Percentiles rank a stretch among this genome's conserved stretches.
phyloP scores from a whole-genome alignment of 2,329 filamentous ascomycete species.

The Exophiala lecanii-corni region DNA sequence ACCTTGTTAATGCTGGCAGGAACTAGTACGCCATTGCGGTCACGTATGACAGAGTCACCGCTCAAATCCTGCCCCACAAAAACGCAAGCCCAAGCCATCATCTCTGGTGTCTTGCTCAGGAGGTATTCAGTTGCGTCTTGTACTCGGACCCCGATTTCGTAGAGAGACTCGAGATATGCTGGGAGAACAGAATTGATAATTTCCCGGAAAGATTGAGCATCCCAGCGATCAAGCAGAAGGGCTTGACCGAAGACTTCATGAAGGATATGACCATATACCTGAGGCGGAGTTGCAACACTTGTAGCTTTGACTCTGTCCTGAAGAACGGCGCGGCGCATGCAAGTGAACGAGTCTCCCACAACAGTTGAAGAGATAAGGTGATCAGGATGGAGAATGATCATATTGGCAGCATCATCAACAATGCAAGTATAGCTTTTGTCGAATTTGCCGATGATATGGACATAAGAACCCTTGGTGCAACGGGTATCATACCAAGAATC shows the following conservation, averaged over 20 bases:
- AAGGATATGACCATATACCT: slow-evolving; percentile 88
- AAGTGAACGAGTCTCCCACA: slow-evolving; percentile 93
- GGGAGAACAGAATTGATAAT: slow-evolving; percentile 66
- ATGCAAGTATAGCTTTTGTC: slow-evolving; percentile 66
- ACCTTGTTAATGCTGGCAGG: slow-evolving; percentile 87
- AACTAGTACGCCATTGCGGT: slow-evolving; percentile 69
- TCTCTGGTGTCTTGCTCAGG: slow-evolving; percentile 72
- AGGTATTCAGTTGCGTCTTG: slow-evolving; percentile 73
- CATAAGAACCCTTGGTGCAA: slow-evolving; percentile 67
- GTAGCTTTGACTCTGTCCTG: slow-evolving; percentile 94
- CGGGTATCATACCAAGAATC: slow-evolving; percentile 83
- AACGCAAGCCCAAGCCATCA: slow-evolving; percentile 75
- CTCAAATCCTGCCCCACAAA: slow-evolving; percentile 72
- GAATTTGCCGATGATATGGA: slow-evolving; percentile 82
- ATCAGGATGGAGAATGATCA: slow-evolving; percentile 89
- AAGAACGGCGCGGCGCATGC: slow-evolving; percentile 82
- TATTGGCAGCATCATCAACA: slow-evolving; percentile 74
- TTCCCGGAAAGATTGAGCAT: slow-evolving; percentile 58
- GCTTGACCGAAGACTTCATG: slow-evolving; percentile 95
- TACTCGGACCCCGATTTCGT: slow-evolving; percentile 74
- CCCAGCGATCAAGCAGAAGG: slow-evolving; percentile 77
- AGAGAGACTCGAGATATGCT: slow-evolving; percentile 81
- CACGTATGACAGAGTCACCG: slow-evolving; percentile 69
- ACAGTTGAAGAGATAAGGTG: slow-evolving; percentile 93
- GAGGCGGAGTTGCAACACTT: slow-evolving; percentile 69